Percentiles rank a stretch among this genome's conserved stretches.
Evolutionary conservation across 108 stramenopile genomes (phyloP).

Genomic region (Nitzschia putrida): DNA sequence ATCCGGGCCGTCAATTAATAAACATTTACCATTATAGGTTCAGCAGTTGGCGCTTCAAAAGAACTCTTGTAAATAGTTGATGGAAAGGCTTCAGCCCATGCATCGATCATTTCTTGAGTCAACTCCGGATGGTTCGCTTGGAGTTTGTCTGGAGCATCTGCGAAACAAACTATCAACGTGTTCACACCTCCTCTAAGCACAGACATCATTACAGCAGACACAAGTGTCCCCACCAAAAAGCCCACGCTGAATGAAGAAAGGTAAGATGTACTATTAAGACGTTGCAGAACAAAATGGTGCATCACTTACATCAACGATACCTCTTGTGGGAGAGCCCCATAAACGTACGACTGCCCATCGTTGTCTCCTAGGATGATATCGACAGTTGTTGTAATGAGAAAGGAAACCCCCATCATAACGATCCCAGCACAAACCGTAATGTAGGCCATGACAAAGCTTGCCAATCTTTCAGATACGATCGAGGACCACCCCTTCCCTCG

Average conservation of each 20-base stretch:
- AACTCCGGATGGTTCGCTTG: constrained; percentile 65
- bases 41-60: constrained; percentile 4
- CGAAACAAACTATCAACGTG: constrained; percentile 84
- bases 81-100: constrained; percentile 39
- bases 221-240: constrained; percentile 57
- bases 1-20: background rate
- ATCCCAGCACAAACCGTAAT: constrained; percentile 46
- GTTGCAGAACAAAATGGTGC: background rate
- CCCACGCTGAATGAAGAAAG: constrained; percentile 42
- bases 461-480: constrained; percentile 73
- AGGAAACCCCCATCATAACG: constrained; percentile 13
- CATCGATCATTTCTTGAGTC: constrained; percentile 53
- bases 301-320: constrained; percentile 15
- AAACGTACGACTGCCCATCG: background rate
- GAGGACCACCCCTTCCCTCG: constrained; percentile 70
- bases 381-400: constrained; percentile 28
- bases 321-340: background rate
- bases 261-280: background rate
- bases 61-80: constrained; percentile 1
- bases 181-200: constrained; percentile 78
- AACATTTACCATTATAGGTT: background rate
- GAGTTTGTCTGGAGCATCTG: constrained; percentile 64
- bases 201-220: constrained; percentile 60
- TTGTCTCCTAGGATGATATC: constrained; percentile 16
- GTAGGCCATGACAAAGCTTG: constrained; percentile 52